Evolutionary conservation across 169 alveolate species (phyloP).

Genomic region (Blepharisma undulans): DNA sequence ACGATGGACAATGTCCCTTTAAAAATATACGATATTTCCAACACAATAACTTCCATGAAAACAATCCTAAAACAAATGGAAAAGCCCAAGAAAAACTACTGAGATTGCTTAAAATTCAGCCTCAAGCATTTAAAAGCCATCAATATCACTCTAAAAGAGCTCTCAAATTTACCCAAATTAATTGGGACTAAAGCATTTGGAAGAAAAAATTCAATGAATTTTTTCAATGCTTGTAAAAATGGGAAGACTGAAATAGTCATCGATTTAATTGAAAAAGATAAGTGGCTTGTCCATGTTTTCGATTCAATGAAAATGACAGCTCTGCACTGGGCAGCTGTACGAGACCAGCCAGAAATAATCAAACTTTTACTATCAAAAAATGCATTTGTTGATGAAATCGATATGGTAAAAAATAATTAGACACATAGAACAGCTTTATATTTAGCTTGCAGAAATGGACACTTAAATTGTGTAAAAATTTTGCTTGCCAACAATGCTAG

Average conservation of each 20-base stretch:
- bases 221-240: neutral
- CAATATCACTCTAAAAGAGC: neutral
- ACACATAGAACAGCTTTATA: neutral
- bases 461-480: neutral
- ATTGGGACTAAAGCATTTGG: neutral
- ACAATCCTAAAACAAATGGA: neutral
- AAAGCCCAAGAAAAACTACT: neutral
- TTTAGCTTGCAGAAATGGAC: neutral
- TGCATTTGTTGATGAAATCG: conserved; percentile 9
- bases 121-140: neutral
- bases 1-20: neutral
- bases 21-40: neutral
- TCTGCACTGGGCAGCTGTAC: conserved; percentile 31
- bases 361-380: neutral
- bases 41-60: neutral
- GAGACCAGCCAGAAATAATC: neutral
- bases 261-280: conserved; percentile 2
- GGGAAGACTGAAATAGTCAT: neutral
- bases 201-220: neutral
- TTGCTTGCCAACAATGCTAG: neutral
- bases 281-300: conserved; percentile 14
- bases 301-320: conserved; percentile 12
- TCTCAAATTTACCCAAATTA: neutral
- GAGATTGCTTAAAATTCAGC: neutral
- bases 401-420: conserved; percentile 17